Evolutionary conservation across 768 basidiomycete species (phyloP).

Genomic region (Cantharellus cinnabarinus): DNA sequence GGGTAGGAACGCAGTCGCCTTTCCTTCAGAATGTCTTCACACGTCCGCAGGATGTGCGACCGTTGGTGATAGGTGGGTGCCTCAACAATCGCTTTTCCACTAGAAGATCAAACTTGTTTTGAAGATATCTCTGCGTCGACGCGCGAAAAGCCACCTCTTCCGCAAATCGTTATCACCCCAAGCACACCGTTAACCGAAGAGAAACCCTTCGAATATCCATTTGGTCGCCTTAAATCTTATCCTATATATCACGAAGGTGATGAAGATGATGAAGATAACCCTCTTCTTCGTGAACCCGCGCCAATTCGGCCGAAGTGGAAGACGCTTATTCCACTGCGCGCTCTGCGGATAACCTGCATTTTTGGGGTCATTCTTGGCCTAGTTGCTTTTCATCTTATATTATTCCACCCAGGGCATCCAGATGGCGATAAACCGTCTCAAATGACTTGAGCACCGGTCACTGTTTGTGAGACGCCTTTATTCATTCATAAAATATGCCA

Average conservation of each 20-base stretch:
- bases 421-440: no score
- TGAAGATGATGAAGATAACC: no score
- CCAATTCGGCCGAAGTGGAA: background rate
- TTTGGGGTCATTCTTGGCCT: background rate
- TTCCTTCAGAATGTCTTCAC: no score
- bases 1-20: no score
- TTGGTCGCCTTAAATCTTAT: background rate
- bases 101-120: no score
- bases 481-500: no score
- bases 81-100: no score
- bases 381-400: background rate
- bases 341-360: background rate
- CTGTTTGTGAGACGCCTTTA: no score
- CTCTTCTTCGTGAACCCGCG: no score
- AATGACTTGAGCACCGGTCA: no score
- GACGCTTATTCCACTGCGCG: background rate
- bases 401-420: background rate
- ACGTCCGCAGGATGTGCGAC: no score
- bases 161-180: background rate
- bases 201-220: background rate
- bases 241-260: background rate
- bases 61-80: no score
- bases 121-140: background rate
- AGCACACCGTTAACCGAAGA: background rate
- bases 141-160: background rate